Conservation (phyloP, 2,329 filamentous ascomycete genomes). For the Oidium heveae region DNA sequence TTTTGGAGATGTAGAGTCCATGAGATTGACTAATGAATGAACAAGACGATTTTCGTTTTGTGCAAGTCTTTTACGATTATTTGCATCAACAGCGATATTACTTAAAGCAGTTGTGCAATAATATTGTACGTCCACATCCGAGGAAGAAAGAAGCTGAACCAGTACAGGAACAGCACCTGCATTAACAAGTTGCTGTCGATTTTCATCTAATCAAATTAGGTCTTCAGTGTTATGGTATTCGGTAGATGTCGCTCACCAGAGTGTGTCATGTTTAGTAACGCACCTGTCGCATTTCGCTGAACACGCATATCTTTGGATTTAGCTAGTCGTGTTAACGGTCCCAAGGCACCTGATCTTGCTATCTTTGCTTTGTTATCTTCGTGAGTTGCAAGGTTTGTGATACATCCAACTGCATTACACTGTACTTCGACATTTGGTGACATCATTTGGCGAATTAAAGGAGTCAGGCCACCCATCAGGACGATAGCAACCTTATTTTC, state of each 20-base stretch:
- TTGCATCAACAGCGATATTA: slow-evolving; percentile 89
- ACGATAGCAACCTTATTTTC: slow-evolving; percentile 98
- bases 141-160: slow-evolving; percentile 75
- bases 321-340: slow-evolving; percentile 69
- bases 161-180: slow-evolving; percentile 95
- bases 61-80: slow-evolving; percentile 73
- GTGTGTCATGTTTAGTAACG: slow-evolving; percentile 96
- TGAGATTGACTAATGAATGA: slow-evolving; percentile 78
- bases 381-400: slow-evolving; percentile 92
- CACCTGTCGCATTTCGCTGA: slow-evolving; percentile 88
- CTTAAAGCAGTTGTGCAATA: slow-evolving; percentile 97
- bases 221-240: not conserved
- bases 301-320: slow-evolving; percentile 98
- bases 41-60: slow-evolving; percentile 79
- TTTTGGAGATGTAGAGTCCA: slow-evolving; percentile 93
- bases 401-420: slow-evolving; percentile 96
- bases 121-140: slow-evolving; percentile 94
- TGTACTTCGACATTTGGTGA: slow-evolving; percentile 95
- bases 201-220: slow-evolving; percentile 45
- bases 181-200: slow-evolving; percentile 88
- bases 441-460: slow-evolving; percentile 94
- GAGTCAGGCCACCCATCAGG: slow-evolving; percentile 64
- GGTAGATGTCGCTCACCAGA: slow-evolving; percentile 38
- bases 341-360: slow-evolving; percentile 75
- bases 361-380: slow-evolving; percentile 99